phyloP scores from a whole-genome alignment of 441 rosid species.

The Heliophila coronopifolia region DNA sequence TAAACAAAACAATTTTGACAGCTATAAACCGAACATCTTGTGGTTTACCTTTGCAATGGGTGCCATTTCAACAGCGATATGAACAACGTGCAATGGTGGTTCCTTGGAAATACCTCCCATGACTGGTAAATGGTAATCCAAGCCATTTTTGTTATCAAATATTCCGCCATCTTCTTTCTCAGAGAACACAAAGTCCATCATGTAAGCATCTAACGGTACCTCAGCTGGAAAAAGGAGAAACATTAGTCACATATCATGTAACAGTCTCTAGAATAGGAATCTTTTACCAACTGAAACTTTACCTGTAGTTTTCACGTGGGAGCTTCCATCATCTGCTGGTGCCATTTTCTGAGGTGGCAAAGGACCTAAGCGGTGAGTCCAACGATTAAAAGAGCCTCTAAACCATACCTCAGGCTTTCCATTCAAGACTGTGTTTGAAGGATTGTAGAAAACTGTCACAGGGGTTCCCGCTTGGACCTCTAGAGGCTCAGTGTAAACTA shows the following conservation, averaged over 20 bases:
- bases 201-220: slow-evolving; percentile 87
- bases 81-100: slow-evolving; percentile 89
- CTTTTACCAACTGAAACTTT: slow-evolving; percentile 16
- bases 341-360: slow-evolving; percentile 82
- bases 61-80: slow-evolving; percentile 96
- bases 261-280: background rate
- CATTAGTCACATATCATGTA: background rate
- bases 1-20: background rate
- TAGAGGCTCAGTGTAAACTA: slow-evolving; percentile 84
- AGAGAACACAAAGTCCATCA: slow-evolving; percentile 97
- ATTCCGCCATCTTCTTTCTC: slow-evolving; percentile 83
- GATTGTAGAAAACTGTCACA: slow-evolving; percentile 68
- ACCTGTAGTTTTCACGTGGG: slow-evolving; percentile 66
- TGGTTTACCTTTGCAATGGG: slow-evolving; percentile 85
- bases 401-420: slow-evolving; percentile 90
- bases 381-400: slow-evolving; percentile 85
- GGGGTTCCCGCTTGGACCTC: slow-evolving; percentile 69
- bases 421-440: slow-evolving; percentile 68
- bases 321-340: slow-evolving; percentile 46
- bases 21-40: background rate
- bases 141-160: slow-evolving; percentile 67
- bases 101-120: slow-evolving; percentile 70
- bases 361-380: slow-evolving; percentile 75
- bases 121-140: slow-evolving; percentile 86
- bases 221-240: slow-evolving; percentile 47